A percentile compares a stretch with the other conserved stretches of the same genome.
Evolutionary conservation across 2,329 filamentous ascomycete genomes (phyloP).

Genomic region (Beauveria varroae): DNA sequence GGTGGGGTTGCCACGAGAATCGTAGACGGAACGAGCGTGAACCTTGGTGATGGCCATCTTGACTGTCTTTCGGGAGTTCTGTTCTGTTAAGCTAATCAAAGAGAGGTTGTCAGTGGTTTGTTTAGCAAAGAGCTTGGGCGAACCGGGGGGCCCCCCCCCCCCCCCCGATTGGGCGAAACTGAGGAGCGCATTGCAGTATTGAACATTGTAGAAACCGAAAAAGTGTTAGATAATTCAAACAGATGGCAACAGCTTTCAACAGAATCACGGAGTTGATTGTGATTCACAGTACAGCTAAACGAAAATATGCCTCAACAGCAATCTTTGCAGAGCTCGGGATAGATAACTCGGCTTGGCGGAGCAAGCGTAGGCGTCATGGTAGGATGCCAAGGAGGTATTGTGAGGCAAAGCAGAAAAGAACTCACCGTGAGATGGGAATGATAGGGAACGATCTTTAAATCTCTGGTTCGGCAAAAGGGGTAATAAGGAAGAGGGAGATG

Average conservation of each 20-base stretch:
- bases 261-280: not conserved
- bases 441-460: not conserved
- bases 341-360: not conserved
- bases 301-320: constrained; percentile 18
- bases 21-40: constrained; percentile 92
- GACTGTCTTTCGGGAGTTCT: constrained; percentile 17
- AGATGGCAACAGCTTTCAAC: not conserved
- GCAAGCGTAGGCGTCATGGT: constrained; percentile 9
- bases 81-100: not conserved
- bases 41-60: constrained; percentile 89
- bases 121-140: not conserved
- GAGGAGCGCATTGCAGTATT: not conserved
- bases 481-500: constrained; percentile 3
- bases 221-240: not conserved
- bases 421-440: not conserved
- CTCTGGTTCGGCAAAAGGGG: not conserved
- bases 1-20: constrained; percentile 97
- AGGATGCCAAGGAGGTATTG: not conserved
- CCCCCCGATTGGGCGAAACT: not conserved
- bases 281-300: not conserved
- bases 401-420: not conserved
- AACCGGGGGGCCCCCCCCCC: too few relatives aligned
- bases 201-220: not conserved
- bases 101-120: not conserved
- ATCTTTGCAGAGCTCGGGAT: not conserved